phyloP scores from a whole-genome alignment of 139 green algal genomes.

The Eudorina sp. region DNA sequence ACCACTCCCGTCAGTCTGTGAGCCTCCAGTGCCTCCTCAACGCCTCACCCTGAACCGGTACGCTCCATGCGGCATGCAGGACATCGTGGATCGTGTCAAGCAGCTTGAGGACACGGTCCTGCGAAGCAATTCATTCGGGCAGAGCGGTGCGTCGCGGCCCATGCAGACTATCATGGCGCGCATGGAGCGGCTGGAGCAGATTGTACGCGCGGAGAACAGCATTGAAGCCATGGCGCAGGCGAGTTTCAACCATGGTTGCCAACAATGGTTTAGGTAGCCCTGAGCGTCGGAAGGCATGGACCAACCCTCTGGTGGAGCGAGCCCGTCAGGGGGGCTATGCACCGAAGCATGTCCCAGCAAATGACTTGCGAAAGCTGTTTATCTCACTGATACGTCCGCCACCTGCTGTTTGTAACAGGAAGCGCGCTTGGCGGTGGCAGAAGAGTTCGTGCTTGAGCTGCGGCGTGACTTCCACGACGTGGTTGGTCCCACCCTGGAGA shows the following conservation, averaged over 20 bases:
- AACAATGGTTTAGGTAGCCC: too few species aligned
- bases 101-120: constrained; percentile 36
- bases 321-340: too few species aligned
- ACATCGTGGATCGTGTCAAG: constrained; percentile 19
- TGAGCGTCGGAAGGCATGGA: too few species aligned
- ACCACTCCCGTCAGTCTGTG: too few species aligned
- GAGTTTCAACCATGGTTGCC: too few species aligned
- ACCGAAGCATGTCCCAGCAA: too few species aligned
- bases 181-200: constrained; percentile 38
- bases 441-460: constrained; percentile 49
- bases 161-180: constrained; percentile 1
- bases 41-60: background rate
- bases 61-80: background rate
- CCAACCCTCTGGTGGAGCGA: too few species aligned
- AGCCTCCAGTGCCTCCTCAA: too few species aligned
- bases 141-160: background rate
- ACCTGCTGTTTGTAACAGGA: too few species aligned
- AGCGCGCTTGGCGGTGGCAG: constrained; percentile 28
- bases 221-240: constrained; percentile 50
- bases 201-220: constrained; percentile 44
- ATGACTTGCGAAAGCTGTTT: too few species aligned
- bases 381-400: too few species aligned
- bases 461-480: constrained; percentile 30
- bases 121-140: background rate
- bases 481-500: constrained; percentile 48